Percentiles rank a stretch among this genome's conserved stretches.
phyloP scores from a whole-genome alignment of 768 basidiomycete genomes.

The Clitopilus passeckerianus region DNA sequence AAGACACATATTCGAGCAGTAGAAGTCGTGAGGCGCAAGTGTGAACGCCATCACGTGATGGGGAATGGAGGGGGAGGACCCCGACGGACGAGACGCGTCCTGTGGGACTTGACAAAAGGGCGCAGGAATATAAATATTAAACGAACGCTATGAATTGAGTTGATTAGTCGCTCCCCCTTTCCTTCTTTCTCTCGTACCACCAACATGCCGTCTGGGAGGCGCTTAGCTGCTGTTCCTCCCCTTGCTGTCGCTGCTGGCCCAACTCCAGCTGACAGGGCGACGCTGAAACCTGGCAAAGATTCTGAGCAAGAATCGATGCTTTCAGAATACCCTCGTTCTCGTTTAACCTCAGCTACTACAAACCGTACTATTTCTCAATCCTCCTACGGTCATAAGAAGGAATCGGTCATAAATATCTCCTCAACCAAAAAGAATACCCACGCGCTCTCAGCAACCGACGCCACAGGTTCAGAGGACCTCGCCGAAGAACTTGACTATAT shows the following conservation, averaged over 20 bases:
- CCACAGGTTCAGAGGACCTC: constrained; percentile 36
- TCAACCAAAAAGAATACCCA: constrained; percentile 22
- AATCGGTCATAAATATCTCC: constrained; percentile 49
- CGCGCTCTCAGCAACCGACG: constrained; percentile 17
- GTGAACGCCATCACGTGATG: constrained; percentile 7
- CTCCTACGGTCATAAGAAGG: constrained; percentile 26
- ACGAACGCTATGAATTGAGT: neutral
- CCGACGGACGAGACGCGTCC: neutral
- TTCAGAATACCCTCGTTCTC: constrained; percentile 38
- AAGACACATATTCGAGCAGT: neutral
- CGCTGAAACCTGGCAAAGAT: neutral
- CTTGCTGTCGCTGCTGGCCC: constrained; percentile 32
- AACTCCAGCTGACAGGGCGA: constrained; percentile 32
- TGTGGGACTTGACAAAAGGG: neutral
- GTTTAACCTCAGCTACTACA: neutral
- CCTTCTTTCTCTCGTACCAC: neutral
- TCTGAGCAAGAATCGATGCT: constrained; percentile 35
- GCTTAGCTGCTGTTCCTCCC: constrained; percentile 22
- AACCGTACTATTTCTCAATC: constrained; percentile 10
- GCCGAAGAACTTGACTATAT: constrained; percentile 77
- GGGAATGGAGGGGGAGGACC: neutral
- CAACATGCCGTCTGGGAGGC: constrained; percentile 20
- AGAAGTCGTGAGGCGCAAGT: neutral
- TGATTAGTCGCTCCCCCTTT: neutral
- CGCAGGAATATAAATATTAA: neutral